Base-by-base conservation (phyloP, 2,329 filamentous ascomycete genomes). In the Hypoxylon sp. region DNA sequence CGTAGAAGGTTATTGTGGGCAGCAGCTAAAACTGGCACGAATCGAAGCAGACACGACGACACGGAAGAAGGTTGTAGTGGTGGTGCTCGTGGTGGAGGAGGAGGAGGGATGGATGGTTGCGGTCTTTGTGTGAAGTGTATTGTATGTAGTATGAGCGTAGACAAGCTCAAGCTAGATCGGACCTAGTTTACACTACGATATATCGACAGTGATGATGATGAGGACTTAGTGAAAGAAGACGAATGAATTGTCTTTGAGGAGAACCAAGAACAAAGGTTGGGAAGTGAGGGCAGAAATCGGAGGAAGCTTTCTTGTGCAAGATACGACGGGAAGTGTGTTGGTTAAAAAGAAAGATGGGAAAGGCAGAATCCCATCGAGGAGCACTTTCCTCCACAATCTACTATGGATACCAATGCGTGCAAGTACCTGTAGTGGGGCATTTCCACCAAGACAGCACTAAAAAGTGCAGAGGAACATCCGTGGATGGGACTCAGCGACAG, bases 281-380 rank as follows among this genome's bases (percentile, higher is more conserved):
- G 37, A 40, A 43, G 51, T 41, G 45, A 59, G 30, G 51, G 37
- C 40, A 54, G 54, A n/a, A n/a, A 41, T 45, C 30, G 36, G 41
- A 55, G 36, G 36, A 46, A 38, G 21, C 51, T 53, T 55, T 43
- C 40, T 25, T 41, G 40, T 57, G 51, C 36, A 44, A 59, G 60
- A 59, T 57, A 55, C 34, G 57, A 61, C 52, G 57, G 60, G 57
- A 59, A 59, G 36, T 48, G 58, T 52, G 61, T 66, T 63, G 61
- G 60, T 59, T 62, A 62, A 62, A 57, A 61, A 54, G 59, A 57
- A 64, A 64, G 57, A 67, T 67, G 65, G 65, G 65, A 67, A 67
- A 67, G 60, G 59, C 53, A 64, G 58, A 66, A 66, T 67, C 65
- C 65, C 64, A 67, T 67, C 57, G 56, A 60, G 48, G 51, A 49